Base-by-base conservation (phyloP, 73 alveolate genomes). In the Urostyla sp. region DNA sequence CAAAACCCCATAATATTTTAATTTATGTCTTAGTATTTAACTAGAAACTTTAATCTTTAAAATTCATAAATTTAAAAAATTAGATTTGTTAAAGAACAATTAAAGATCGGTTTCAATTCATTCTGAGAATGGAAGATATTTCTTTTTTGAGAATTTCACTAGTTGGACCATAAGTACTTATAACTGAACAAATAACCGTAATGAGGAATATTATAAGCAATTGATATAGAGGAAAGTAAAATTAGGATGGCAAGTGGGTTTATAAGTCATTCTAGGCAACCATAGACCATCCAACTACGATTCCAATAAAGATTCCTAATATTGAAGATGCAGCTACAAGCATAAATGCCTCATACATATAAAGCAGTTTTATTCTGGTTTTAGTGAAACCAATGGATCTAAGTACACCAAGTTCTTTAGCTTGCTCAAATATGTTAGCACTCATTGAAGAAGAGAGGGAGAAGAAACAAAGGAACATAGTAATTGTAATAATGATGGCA, bases 201-300 rank as follows among this genome's bases (percentile, higher is more conserved):
- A 83, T 27, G 11, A 67, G 32, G 55, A 75, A 23, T 24, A 86
- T 67, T 6, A 72, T 38, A 37, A 89, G 34, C 49, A 87, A 30
- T n/a, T 75, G 49, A 1, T 28, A 16, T 74, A 56, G 67, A 1
- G 95, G 95, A 82, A 89, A 75, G 63, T 37, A 80, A 56, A 75
- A 83, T 31, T 36, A 35, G 24, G 84, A 36, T 3, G 90, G 91
- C 6, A 90, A 67, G 37, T 81, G 60, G 28, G 97, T 92, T 69
- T 94, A 97, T 60, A 95, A 67, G 31, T 86, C 56, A 88, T 96
- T 86, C 87, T 97, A 95, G 52, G 90, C 75, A 21, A 94, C 94
- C 99, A 97, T 95, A 20, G 99, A 90, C 88, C 92, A 95, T 20
- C 98, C 98, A 10, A 97, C 96, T 38, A 94, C 53, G 32, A 96